Base-by-base conservation (phyloP, 139 green algal species). In the Astrephomene gubernaculifera region DNA sequence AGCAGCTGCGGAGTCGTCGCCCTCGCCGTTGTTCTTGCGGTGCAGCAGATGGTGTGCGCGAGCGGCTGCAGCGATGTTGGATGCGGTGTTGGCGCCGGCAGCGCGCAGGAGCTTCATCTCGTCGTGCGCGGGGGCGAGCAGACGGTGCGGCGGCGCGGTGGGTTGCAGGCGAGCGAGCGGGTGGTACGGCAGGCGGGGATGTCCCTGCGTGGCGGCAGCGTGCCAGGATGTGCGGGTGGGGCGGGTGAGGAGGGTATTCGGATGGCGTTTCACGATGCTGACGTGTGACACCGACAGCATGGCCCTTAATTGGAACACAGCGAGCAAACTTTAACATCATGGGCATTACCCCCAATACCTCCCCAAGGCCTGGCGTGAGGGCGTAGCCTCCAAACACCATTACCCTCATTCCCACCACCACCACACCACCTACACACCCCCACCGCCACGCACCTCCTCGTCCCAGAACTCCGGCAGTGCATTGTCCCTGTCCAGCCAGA, bases 401-500 rank as follows among this genome's bases (percentile, higher is more conserved):
- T 64, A 29, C 54, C 8, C 54, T 64, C 4, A 4, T 6, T 33
- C 27, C 5, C 61, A 8, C 36, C 29, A 39, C 4, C 61, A 17
- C 19, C 29, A 68, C 61, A 8, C 61, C 27, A 2, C 4, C 61
- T 7, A 0, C 12, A 39, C 29, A 25, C 4, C 61, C 29, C 12
- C 19, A 9, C n/a, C n/a, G n/a, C 31, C 38, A 79, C 65, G 5
- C 81, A 80, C 52, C 27, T 71, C 35, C 36, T 64, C 43, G 54
- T 85, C 70, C 63, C 70, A 91, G 52, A 91, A 89, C n/a, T 43
- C 84, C 31, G 80, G 71, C 82, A 87, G 76, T 6, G 69, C 79
- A 8, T 71, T 69, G 35, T 91, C 87, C 17, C 87, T 83, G 31
- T 91, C 87, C 61, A 89, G 53, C 87, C 87, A 91, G 78, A 89